Percentiles rank a stretch among this genome's conserved stretches.
phyloP scores from a whole-genome alignment of 1,284 basidiomycete genomes.

The Tausonia pullulans region DNA sequence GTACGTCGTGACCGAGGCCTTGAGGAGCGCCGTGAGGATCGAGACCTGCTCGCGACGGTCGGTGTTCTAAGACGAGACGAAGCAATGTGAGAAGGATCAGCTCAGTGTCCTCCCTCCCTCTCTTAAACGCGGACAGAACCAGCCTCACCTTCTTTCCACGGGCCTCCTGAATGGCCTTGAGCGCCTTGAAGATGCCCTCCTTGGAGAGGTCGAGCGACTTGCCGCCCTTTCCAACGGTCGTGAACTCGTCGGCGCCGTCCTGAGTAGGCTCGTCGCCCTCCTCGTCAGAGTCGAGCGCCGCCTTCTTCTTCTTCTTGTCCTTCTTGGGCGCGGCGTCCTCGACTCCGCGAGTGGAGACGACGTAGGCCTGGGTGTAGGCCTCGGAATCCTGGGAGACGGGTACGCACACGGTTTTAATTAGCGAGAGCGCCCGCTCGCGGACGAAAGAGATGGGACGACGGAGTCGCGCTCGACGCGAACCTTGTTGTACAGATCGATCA shows the following conservation, averaged over 20 bases:
- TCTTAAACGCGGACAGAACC: neutral
- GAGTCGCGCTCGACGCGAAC: slow-evolving; percentile 38
- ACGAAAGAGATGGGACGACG: neutral
- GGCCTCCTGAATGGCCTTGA: slow-evolving; percentile 84
- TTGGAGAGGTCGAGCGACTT: slow-evolving; percentile 72
- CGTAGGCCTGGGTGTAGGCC: slow-evolving; percentile 68
- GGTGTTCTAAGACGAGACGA: slow-evolving; percentile 57
- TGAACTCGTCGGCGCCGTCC: slow-evolving; percentile 54
- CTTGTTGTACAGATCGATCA: slow-evolving; percentile 66
- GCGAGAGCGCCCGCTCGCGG: neutral
- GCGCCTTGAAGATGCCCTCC: slow-evolving; percentile 85
- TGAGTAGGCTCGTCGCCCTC: slow-evolving; percentile 35
- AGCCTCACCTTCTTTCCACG: slow-evolving; percentile 79
- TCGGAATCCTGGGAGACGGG: slow-evolving; percentile 59
- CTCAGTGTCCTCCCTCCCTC: neutral
- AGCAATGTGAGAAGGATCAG: neutral
- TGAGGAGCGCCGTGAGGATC: slow-evolving; percentile 77
- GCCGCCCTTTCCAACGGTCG: slow-evolving; percentile 83
- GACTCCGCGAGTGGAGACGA: slow-evolving; percentile 42
- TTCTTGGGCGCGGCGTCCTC: slow-evolving; percentile 37
- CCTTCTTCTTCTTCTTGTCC: slow-evolving; percentile 35
- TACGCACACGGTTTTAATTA: too few species aligned
- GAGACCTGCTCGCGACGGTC: slow-evolving; percentile 90
- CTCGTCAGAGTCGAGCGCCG: slow-evolving; percentile 30
- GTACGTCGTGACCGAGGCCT: slow-evolving; percentile 69